A percentile compares a stretch with the other conserved stretches of the same genome.
Evolutionary conservation across 306 rosid genomes (phyloP).

Genomic region (Luffa aegyptiaca): DNA sequence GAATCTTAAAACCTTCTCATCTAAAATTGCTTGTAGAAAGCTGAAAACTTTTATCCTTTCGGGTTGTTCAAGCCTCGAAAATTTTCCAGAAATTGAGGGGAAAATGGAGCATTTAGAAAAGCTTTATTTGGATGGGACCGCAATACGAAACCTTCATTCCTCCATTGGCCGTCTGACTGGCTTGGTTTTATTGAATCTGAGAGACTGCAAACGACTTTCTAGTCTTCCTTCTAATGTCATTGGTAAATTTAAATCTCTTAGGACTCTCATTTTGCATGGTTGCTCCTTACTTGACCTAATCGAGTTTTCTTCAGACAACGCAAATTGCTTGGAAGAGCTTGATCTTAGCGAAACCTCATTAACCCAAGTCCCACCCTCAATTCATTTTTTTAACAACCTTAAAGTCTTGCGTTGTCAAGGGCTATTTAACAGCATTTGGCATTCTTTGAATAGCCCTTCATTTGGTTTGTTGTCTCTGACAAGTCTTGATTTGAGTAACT

Average conservation of each 20-base stretch:
- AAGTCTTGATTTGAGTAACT: background rate
- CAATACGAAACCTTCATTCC: background rate
- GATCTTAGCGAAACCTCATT: background rate
- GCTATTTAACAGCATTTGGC: background rate
- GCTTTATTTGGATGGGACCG: background rate
- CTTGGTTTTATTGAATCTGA: background rate
- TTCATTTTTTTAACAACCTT: background rate
- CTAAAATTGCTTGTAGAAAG: background rate
- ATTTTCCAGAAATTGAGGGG: conserved; percentile 11
- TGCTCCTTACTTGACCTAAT: background rate
- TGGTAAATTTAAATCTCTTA: background rate
- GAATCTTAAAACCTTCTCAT: background rate
- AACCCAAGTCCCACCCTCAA: background rate
- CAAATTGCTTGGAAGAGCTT: background rate
- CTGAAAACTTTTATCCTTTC: background rate
- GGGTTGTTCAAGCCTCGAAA: background rate
- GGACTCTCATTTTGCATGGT: background rate
- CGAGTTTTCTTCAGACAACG: background rate
- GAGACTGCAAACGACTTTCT: background rate
- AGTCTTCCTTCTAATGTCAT: background rate
- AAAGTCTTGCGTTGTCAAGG: background rate
- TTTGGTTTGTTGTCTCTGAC: background rate
- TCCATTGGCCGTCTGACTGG: background rate
- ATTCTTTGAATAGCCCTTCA: background rate
- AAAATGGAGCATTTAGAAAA: background rate